phyloP scores from a whole-genome alignment of 1,284 basidiomycete genomes.

The Malassezia brasiliensis region DNA sequence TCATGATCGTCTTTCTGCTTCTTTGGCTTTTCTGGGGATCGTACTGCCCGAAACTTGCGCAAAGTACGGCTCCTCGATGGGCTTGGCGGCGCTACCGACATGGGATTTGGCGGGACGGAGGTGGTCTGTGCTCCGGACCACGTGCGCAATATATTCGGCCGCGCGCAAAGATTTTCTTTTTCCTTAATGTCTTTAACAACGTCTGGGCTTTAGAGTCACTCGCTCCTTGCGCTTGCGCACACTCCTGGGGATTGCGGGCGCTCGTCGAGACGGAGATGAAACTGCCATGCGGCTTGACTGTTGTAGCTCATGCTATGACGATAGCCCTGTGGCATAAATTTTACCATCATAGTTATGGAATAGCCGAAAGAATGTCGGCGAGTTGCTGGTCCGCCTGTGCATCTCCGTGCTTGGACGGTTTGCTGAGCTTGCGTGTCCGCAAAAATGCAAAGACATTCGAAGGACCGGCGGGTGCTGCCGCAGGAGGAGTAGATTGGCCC shows the following conservation, averaged over 20 bases:
- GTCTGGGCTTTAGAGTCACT: conserved; percentile 21
- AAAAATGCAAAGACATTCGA: conserved; percentile 5
- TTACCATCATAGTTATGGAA: conserved; percentile 1
- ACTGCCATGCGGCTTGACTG: background rate
- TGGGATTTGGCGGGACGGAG: background rate
- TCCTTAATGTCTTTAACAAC: conserved; percentile 14
- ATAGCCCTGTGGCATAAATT: conserved; percentile 8
- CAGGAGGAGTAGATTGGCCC: background rate
- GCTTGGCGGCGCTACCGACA: background rate
- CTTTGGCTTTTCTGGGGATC: background rate
- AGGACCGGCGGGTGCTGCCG: background rate
- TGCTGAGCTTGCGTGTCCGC: background rate
- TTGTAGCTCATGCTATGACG: conserved; percentile 1
- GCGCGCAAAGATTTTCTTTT: conserved; percentile 1
- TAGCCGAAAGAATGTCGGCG: conserved; percentile 6
- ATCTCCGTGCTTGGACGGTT: background rate
- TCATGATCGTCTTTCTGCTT: background rate
- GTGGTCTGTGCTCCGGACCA: conserved; percentile 5
- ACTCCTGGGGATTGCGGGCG: conserved; percentile 18
- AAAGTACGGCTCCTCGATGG: background rate
- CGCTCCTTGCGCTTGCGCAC: conserved; percentile 15
- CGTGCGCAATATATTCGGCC: conserved; percentile 1
- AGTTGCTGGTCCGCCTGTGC: conserved; percentile 5
- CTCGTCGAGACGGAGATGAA: conserved; percentile 17
- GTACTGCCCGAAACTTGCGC: conserved; percentile 13